A percentile compares a stretch with the other conserved stretches of the same genome.
Evolutionary conservation across 805 yeast species (phyloP).

Genomic region (Metschnikowia noctiluminum): DNA sequence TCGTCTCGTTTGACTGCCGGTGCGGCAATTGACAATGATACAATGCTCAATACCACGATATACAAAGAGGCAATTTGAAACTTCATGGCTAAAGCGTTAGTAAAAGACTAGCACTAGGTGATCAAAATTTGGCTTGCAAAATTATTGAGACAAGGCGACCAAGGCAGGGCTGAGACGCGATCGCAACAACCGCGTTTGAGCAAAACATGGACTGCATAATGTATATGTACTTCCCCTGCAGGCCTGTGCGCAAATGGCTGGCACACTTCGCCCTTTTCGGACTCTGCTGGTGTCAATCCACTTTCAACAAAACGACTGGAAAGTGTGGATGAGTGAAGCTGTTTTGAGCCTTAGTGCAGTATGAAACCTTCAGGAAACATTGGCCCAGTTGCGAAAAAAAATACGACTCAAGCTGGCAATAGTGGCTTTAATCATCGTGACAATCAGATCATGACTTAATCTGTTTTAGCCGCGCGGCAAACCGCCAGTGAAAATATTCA

Average conservation of each 20-base stretch:
- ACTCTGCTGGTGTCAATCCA: slow-evolving; percentile 1
- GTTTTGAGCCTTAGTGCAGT: too few species aligned
- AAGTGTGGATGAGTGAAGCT: neutral
- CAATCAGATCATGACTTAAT: too few species aligned
- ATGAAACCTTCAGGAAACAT: too few species aligned
- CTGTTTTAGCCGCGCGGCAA: neutral
- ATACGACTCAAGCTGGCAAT: too few species aligned
- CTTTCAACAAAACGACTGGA: neutral
- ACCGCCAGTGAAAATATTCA: neutral
- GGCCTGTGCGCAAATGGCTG: slow-evolving; percentile 3
- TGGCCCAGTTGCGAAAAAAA: too few species aligned
- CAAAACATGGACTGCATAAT: slow-evolving; percentile 2
- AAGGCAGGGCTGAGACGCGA: neutral
- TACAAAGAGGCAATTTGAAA: slow-evolving; percentile 12
- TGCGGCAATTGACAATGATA: slow-evolving; percentile 14
- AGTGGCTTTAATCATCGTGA: too few species aligned
- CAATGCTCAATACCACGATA: slow-evolving; percentile 11
- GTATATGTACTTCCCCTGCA: neutral
- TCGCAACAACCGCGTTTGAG: slow-evolving; percentile 3
- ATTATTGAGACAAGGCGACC: neutral
- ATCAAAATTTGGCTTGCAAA: too few species aligned
- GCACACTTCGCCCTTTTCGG: neutral
- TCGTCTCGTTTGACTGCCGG: slow-evolving; percentile 16
- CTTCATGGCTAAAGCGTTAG: slow-evolving; percentile 14
- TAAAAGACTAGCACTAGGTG: neutral